Evolutionary conservation across 768 basidiomycete species (phyloP).

Genomic region (Agrocybe pediades): DNA sequence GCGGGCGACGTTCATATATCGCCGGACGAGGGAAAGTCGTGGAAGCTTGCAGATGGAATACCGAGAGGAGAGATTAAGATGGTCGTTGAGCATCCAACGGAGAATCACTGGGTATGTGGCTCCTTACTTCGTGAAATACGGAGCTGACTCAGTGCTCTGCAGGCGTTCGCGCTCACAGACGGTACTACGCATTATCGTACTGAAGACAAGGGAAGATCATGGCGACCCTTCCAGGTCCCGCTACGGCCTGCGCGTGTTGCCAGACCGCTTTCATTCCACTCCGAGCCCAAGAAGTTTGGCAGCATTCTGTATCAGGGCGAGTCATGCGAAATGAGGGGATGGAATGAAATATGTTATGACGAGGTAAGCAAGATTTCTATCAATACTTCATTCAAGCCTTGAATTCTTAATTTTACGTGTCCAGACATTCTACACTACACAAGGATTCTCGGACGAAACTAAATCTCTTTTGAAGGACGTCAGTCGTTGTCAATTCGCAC

Average conservation of each 20-base stretch:
- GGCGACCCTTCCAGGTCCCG: slow-evolving; percentile 79
- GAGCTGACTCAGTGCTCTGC: slow-evolving; percentile 2
- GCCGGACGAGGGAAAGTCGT: slow-evolving; percentile 81
- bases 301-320: slow-evolving; percentile 82
- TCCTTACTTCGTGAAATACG: not conserved
- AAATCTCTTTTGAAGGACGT: slow-evolving; percentile 69
- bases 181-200: slow-evolving; percentile 85
- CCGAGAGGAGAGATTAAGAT: slow-evolving; percentile 60
- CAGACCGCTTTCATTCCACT: slow-evolving; percentile 85
- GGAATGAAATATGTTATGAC: slow-evolving; percentile 66
- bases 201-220: slow-evolving; percentile 83
- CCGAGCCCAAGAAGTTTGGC: slow-evolving; percentile 67
- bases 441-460: slow-evolving; percentile 70
- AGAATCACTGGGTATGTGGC: slow-evolving; percentile 69
- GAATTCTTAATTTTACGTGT: not conserved
- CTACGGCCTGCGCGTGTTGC: slow-evolving; percentile 56
- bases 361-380: slow-evolving; percentile 48
- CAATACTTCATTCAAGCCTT: slow-evolving; percentile 7
- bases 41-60: slow-evolving; percentile 52
- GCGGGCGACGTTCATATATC: slow-evolving; percentile 77
- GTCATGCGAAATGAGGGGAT: slow-evolving; percentile 54
- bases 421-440: slow-evolving; percentile 88
- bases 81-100: slow-evolving; percentile 86
- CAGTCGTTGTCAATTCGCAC: slow-evolving; percentile 84
- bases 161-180: slow-evolving; percentile 88